Conservation (phyloP, 768 basidiomycete genomes). For the Tulasnella sp. region DNA sequence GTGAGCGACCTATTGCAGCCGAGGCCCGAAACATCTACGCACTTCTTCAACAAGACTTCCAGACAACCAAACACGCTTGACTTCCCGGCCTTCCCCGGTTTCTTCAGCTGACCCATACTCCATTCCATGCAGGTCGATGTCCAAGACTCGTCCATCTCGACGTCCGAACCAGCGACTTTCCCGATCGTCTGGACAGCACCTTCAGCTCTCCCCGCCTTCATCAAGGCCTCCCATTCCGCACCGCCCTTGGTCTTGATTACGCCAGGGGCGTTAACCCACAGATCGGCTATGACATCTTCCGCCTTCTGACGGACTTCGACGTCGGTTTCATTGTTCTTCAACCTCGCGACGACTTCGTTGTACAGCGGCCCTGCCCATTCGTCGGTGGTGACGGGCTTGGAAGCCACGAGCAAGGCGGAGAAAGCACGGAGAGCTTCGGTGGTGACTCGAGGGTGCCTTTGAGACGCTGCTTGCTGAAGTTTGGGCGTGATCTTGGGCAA, state of each 20-base stretch:
- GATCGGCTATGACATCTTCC: conserved; percentile 70
- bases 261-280: conserved; percentile 82
- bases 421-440: conserved; percentile 83
- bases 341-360: conserved; percentile 53
- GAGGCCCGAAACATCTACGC: conserved; percentile 11
- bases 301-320: conserved; percentile 78
- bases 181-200: conserved; percentile 73
- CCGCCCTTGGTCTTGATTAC: conserved; percentile 48
- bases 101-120: conserved; percentile 60
- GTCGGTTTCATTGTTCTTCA: conserved; percentile 78
- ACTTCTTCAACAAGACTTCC: conserved; percentile 61
- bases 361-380: conserved; percentile 69
- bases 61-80: conserved; percentile 69
- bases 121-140: conserved; percentile 69
- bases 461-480: conserved; percentile 59
- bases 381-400: conserved; percentile 34
- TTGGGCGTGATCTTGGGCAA: conserved; percentile 62
- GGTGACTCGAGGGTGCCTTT: conserved; percentile 81
- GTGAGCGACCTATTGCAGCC: neutral
- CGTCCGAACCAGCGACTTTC: conserved; percentile 60
- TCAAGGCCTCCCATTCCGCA: conserved; percentile 73
- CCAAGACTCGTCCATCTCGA: conserved; percentile 64
- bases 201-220: conserved; percentile 56
- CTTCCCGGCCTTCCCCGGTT: conserved; percentile 69
- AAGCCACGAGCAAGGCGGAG: conserved; percentile 64